These are phyloP conservation scores for Zizania latifolia DNA, from an alignment of 176 grass and related monocot genomes.

Conservation along the genomic window DNA sequence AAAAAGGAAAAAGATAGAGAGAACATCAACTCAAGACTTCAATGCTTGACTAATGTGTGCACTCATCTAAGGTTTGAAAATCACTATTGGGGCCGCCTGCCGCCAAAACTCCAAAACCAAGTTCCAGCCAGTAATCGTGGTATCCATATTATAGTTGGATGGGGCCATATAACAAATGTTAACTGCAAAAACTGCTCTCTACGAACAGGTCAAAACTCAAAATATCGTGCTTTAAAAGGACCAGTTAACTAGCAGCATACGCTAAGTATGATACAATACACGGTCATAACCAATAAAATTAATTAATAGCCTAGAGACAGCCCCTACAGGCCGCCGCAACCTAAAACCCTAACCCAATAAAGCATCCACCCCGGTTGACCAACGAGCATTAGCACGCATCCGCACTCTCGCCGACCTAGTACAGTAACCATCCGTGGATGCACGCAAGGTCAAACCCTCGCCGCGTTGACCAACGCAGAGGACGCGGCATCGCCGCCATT, in stretches of 20 bases:
- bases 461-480: constrained; percentile 20
- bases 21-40: not conserved
- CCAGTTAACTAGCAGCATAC: not conserved
- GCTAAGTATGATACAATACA: not conserved
- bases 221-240: not conserved
- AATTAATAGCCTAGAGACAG: not conserved
- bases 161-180: not conserved
- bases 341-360: constrained; percentile 5
- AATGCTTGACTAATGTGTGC: constrained; percentile 4
- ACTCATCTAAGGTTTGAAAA: not conserved
- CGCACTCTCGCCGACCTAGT: not conserved
- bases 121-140: not conserved
- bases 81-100: not conserved
- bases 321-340: not conserved
- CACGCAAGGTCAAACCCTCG: constrained; percentile 34
- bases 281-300: not conserved
- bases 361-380: not conserved
- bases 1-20: not conserved
- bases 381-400: not conserved
- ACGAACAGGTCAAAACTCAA: not conserved
- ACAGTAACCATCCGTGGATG: not conserved
- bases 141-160: not conserved
- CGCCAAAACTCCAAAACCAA: not conserved
- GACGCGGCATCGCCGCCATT: constrained; percentile 8
- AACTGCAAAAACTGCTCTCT: not conserved